phyloP scores from a whole-genome alignment of 2,329 filamentous ascomycete species.

The Aspergillus pseudoglaucus region DNA sequence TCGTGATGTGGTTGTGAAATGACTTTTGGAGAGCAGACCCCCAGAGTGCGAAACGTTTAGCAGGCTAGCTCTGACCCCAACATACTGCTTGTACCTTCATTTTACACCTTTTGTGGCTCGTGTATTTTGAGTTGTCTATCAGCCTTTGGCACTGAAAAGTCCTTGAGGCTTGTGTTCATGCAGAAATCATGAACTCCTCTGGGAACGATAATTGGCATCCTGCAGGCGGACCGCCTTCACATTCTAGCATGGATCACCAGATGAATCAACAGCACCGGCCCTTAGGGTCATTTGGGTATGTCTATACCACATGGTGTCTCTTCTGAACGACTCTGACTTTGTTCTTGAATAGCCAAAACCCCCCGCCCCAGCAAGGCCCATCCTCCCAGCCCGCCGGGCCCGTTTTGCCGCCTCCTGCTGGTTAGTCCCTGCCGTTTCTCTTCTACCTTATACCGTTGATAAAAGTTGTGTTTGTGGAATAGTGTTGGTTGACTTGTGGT shows the following conservation, averaged over 20 bases:
- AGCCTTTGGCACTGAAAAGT: not conserved
- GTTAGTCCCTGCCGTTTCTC: conserved; percentile 20
- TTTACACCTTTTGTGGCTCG: not conserved
- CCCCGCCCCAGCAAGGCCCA: conserved; percentile 31
- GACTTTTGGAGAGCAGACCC: conserved; percentile 15
- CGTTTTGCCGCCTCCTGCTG: conserved; percentile 34
- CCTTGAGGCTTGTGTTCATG: conserved; percentile 13
- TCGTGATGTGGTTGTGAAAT: conserved; percentile 26
- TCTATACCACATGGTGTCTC: not conserved
- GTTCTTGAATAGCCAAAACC: conserved; percentile 28
- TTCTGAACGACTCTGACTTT: conserved; percentile 5
- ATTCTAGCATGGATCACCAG: conserved; percentile 38
- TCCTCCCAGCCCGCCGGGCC: conserved; percentile 32
- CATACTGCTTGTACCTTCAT: conserved; percentile 2
- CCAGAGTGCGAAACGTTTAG: conserved; percentile 19
- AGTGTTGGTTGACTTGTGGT: conserved; percentile 11
- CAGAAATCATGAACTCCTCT: conserved; percentile 34
- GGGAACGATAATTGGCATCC: conserved; percentile 40
- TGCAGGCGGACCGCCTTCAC: conserved; percentile 33
- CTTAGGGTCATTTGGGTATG: conserved; percentile 41
- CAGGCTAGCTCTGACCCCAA: conserved; percentile 8
- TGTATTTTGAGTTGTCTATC: not conserved
- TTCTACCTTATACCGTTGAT: not conserved
- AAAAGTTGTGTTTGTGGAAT: not conserved
- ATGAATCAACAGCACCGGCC: conserved; percentile 38